Evolutionary conservation across 2,329 filamentous ascomycete species (phyloP), one percentile per base, ranked within the genome.

Genomic region (Fusarium coicis): DNA sequence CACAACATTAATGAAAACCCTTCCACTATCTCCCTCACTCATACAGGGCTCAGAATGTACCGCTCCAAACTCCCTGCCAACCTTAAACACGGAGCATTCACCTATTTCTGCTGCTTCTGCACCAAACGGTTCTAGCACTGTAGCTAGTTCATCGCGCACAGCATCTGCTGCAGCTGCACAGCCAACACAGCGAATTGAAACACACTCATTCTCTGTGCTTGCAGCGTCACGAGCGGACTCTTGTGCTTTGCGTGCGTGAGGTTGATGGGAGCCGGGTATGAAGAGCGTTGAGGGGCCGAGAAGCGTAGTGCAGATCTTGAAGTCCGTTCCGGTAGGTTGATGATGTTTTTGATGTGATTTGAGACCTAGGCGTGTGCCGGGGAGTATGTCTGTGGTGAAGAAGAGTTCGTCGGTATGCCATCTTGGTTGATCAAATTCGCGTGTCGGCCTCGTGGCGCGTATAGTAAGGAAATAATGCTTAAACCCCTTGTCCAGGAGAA

Each of bases 341-440:
- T 14, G 12, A 6, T 18, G 4, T 4, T n/a, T 26, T 10, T 12
- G 19, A 10, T 64, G 47, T 10, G 64, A 69, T 21, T 66, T 72
- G 1, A 75, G 37, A 3, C 72, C 69, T 18, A 75, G 15, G 0
- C 69, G 16, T 0, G 65, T 72, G 0, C 73, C 73, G 10, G 66
- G 72, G 4, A 76, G 63, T 30, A 63, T 62, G 16, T 74, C 73
- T 8, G 65, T 68, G 11, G 66, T 66, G 67, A 83, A 87, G 75
- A 87, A 87, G 21, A 85, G 76, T 62, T 87, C 85, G 68, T 87
- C 86, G 0, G 84, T 84, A 66, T 87, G 86, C 86, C 85, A 87
- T 52, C 86, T 78, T 2, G 84, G 83, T 15, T 70, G 77, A 68
- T 87, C 82, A 73, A 82, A 87, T 32, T 86, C 84, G 37, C 72